A percentile compares a stretch with the other conserved stretches of the same genome.
Evolutionary conservation across 2,329 filamentous ascomycete species (phyloP).

Genomic region (Alternaria arborescens): DNA sequence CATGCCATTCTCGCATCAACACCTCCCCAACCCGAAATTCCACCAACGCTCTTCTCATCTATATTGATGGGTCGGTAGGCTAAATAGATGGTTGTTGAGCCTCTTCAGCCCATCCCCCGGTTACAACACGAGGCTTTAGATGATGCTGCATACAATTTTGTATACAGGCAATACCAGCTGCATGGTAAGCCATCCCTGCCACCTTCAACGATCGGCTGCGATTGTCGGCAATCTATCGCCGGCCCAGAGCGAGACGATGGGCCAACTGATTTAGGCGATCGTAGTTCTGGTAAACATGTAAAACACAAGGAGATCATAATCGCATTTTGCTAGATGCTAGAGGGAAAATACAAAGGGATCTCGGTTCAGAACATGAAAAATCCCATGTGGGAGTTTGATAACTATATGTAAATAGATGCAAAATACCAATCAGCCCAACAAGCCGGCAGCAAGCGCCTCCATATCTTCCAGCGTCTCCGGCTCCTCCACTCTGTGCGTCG

Average conservation of each 20-base stretch:
- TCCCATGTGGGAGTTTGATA: background rate
- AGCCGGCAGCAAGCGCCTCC: constrained; percentile 76
- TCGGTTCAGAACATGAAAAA: background rate
- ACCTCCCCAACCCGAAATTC: background rate
- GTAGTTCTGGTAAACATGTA: background rate
- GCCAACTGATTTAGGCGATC: background rate
- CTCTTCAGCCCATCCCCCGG: background rate
- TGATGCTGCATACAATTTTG: background rate
- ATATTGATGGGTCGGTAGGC: background rate
- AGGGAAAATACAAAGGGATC: background rate
- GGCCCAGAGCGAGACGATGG: background rate
- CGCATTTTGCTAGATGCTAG: background rate
- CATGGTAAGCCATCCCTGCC: constrained; percentile 13
- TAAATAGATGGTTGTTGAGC: background rate
- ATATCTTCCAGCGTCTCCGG: constrained; percentile 82
- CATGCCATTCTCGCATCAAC: background rate
- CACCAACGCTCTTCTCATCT: constrained; percentile 11
- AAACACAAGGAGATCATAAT: background rate
- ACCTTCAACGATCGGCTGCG: background rate
- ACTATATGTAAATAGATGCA: background rate
- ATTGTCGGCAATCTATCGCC: background rate
- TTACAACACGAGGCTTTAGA: constrained; percentile 6
- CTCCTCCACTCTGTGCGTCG: constrained; percentile 69
- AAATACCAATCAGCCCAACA: constrained; percentile 60
- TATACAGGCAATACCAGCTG: constrained; percentile 8